A percentile compares a stretch with the other conserved stretches of the same genome.
Conservation (phyloP, 768 basidiomycete species). For the Tricholoma terreum region DNA sequence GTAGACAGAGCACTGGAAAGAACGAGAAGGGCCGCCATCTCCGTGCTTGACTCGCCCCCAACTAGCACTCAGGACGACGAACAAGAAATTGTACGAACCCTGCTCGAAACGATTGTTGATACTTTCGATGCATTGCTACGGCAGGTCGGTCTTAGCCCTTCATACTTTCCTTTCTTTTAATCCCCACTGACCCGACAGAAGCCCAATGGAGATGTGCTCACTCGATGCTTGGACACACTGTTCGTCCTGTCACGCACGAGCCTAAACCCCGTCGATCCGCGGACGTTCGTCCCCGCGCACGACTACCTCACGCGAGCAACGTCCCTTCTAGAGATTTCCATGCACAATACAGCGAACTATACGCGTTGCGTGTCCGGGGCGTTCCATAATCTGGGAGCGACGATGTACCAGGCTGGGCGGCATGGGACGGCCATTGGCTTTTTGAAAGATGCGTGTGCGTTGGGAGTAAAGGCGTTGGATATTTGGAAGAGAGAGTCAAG, state of each 20-base stretch:
- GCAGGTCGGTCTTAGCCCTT: constrained; percentile 20
- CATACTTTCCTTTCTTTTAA: neutral
- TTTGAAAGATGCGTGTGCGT: constrained; percentile 53
- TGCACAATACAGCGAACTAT: constrained; percentile 46
- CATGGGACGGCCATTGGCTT: constrained; percentile 68
- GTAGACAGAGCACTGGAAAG: constrained; percentile 60
- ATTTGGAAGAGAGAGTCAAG: constrained; percentile 17
- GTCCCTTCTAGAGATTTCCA: constrained; percentile 27
- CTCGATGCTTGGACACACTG: constrained; percentile 50
- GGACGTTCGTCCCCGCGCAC: constrained; percentile 46
- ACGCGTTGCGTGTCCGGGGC: constrained; percentile 69
- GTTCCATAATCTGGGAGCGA: constrained; percentile 65
- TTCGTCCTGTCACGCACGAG: constrained; percentile 50
- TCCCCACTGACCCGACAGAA: constrained; percentile 18
- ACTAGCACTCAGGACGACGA: constrained; percentile 6
- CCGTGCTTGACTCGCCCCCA: constrained; percentile 37
- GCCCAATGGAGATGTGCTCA: constrained; percentile 32
- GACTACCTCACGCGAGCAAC: constrained; percentile 45
- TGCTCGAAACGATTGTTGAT: constrained; percentile 37
- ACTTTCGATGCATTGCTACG: constrained; percentile 25
- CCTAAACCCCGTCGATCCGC: constrained; percentile 38
- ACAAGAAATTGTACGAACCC: constrained; percentile 13
- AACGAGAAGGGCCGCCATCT: constrained; percentile 48
- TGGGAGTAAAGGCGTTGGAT: constrained; percentile 48
- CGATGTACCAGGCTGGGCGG: constrained; percentile 63